Percentiles rank a stretch among this genome's conserved stretches.
Evolutionary conservation across 1,284 basidiomycete species (phyloP).

Genomic region (Malassezia sp.): DNA sequence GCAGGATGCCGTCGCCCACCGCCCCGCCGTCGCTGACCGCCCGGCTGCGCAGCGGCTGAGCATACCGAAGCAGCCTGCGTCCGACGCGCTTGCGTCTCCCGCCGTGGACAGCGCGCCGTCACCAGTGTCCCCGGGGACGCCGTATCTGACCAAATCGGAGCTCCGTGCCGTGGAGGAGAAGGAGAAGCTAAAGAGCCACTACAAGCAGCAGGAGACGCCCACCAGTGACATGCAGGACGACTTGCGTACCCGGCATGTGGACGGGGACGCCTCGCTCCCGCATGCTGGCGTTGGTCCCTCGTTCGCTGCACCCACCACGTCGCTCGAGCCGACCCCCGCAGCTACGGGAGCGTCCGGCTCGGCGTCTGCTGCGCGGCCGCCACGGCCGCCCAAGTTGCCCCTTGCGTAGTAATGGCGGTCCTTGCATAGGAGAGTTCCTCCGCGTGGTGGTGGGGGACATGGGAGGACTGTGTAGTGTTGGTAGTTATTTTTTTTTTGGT

Average conservation of each 20-base stretch:
- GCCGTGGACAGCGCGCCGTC: neutral
- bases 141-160: conserved; percentile 12
- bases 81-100: neutral
- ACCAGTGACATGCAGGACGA: no score
- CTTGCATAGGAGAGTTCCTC: neutral
- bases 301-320: neutral
- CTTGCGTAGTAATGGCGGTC: neutral
- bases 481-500: no score
- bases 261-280: neutral
- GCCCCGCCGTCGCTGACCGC: neutral
- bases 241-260: no score
- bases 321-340: neutral
- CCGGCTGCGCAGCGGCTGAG: no score
- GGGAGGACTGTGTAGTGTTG: no score
- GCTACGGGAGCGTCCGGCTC: neutral
- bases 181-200: conserved; percentile 6
- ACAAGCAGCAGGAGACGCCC: conserved; percentile 2
- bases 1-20: neutral
- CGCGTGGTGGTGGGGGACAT: no score
- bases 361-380: neutral
- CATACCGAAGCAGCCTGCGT: no score
- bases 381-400: conserved; percentile 14
- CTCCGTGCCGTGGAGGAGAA: conserved; percentile 14
- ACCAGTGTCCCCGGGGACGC: neutral
- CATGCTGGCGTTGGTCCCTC: neutral